Evolutionary conservation across 768 basidiomycete species (phyloP).

Genomic region (Naematelia encephala): DNA sequence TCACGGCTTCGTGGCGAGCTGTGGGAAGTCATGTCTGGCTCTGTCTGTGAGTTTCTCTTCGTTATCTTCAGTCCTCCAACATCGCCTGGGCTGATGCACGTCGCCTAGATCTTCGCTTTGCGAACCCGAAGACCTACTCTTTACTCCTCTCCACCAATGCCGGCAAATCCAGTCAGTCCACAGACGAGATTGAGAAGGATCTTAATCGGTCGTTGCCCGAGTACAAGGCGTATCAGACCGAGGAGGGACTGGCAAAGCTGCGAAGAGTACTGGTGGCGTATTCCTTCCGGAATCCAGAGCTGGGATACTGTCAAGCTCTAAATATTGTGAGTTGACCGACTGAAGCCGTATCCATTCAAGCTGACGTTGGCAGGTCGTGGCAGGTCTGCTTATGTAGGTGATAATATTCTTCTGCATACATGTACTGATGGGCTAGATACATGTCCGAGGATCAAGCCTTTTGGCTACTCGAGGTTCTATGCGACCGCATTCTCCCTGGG

Average conservation of each 20-base stretch:
- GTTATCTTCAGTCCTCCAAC: not conserved
- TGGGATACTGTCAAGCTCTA: constrained; percentile 91
- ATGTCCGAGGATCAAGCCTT: constrained; percentile 99
- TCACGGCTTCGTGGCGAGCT: constrained; percentile 92
- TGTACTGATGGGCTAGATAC: constrained; percentile 60
- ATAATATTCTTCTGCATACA: too few relatives aligned
- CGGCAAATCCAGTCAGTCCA: constrained; percentile 77
- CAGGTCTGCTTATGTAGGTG: constrained; percentile 56
- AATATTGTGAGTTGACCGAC: constrained; percentile 66
- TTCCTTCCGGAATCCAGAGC: constrained; percentile 80
- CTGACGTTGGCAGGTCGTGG: constrained; percentile 55
- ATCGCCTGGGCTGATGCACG: not conserved
- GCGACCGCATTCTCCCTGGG: constrained; percentile 91
- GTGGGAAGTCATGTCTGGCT: constrained; percentile 96
- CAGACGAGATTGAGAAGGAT: constrained; percentile 99
- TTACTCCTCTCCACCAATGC: constrained; percentile 69
- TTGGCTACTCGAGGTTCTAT: constrained; percentile 91
- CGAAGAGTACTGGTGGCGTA: constrained; percentile 91
- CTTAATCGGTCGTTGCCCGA: constrained; percentile 92
- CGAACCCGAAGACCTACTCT: constrained; percentile 78
- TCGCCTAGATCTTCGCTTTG: constrained; percentile 66
- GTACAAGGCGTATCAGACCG: constrained; percentile 90
- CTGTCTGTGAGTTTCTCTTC: constrained; percentile 57
- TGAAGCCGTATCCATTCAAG: not conserved
- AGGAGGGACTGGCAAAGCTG: constrained; percentile 78